These are phyloP conservation scores for Aspergillus ochraceoroseus DNA, from an alignment of 2,329 filamentous ascomycete species.

Conservation along the genomic window DNA sequence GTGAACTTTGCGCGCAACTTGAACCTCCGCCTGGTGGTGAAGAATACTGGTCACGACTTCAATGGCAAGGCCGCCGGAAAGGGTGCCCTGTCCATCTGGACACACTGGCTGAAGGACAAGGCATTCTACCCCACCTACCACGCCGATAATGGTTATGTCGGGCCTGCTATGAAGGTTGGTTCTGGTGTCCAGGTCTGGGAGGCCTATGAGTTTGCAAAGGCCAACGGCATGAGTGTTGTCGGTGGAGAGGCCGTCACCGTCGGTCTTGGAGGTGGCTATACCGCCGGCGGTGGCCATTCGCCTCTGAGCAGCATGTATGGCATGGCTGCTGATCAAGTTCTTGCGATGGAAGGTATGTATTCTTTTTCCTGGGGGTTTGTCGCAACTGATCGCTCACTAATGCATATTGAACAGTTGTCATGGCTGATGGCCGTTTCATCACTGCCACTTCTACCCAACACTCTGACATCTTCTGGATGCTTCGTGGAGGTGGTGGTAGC, in stretches of 20 bases:
- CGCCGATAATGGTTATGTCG: slow-evolving; percentile 42
- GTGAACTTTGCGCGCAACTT: slow-evolving; percentile 26
- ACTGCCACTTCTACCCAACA: slow-evolving; percentile 21
- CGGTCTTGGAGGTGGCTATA: slow-evolving; percentile 45
- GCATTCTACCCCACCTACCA: slow-evolving; percentile 32
- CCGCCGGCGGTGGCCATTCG: slow-evolving; percentile 44
- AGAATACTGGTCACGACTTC: slow-evolving; percentile 48
- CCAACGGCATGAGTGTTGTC: slow-evolving; percentile 47
- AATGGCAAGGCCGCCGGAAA: slow-evolving; percentile 53
- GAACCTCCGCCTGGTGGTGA: slow-evolving; percentile 35
- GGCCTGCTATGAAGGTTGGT: slow-evolving; percentile 50
- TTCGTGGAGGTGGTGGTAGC: slow-evolving; percentile 54
- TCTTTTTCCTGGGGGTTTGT: too few relatives aligned
- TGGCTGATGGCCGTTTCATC: slow-evolving; percentile 21
- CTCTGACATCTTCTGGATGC: slow-evolving; percentile 49
- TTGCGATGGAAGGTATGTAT: slow-evolving; percentile 42
- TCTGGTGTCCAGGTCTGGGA: slow-evolving; percentile 50
- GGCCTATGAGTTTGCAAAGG: slow-evolving; percentile 45
- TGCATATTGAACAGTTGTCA: slow-evolving; percentile 9
- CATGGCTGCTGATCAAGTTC: slow-evolving; percentile 53
- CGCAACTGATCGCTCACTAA: not conserved
- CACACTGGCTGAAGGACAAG: slow-evolving; percentile 22
- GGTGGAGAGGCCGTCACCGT: slow-evolving; percentile 52
- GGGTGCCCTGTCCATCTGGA: slow-evolving; percentile 38
- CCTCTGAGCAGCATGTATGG: slow-evolving; percentile 48